Evolutionary conservation across 257 asterid genomes (phyloP).

Genomic region (Solanum dulcamara): DNA sequence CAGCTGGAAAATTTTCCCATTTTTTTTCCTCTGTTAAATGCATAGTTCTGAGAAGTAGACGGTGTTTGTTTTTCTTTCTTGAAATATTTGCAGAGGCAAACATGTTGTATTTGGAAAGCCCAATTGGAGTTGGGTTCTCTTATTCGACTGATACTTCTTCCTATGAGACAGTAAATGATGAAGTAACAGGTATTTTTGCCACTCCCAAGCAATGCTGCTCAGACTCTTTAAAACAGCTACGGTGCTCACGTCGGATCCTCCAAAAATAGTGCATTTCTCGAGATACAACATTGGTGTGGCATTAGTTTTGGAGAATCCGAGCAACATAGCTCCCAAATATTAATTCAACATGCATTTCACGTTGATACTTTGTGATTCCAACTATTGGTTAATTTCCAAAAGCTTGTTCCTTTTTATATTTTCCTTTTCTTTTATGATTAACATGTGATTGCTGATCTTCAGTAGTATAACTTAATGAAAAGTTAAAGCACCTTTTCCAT

Average conservation of each 20-base stretch:
- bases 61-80: constrained; percentile 2
- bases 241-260: not conserved
- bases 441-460: not conserved
- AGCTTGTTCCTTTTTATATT: not conserved
- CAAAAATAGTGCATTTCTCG: not conserved
- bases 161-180: constrained; percentile 43
- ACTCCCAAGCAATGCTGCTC: not conserved
- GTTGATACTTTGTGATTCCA: not conserved
- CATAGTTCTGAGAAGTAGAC: not conserved
- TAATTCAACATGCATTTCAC: not conserved
- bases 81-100: constrained; percentile 44
- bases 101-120: constrained; percentile 60
- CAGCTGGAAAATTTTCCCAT: not conserved
- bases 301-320: not conserved
- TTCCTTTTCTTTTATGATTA: not conserved
- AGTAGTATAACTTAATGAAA: not conserved
- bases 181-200: constrained; percentile 31
- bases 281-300: not conserved
- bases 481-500: not conserved
- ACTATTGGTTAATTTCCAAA: not conserved
- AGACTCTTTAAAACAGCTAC: not conserved
- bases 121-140: constrained; percentile 67
- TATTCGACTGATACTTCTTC: constrained; percentile 34
- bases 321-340: not conserved
- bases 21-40: not conserved